A percentile compares a stretch with the other conserved stretches of the same genome.
Evolutionary conservation across 2,329 filamentous ascomycete genomes (phyloP).

Genomic region (Chaetomium sp.): DNA sequence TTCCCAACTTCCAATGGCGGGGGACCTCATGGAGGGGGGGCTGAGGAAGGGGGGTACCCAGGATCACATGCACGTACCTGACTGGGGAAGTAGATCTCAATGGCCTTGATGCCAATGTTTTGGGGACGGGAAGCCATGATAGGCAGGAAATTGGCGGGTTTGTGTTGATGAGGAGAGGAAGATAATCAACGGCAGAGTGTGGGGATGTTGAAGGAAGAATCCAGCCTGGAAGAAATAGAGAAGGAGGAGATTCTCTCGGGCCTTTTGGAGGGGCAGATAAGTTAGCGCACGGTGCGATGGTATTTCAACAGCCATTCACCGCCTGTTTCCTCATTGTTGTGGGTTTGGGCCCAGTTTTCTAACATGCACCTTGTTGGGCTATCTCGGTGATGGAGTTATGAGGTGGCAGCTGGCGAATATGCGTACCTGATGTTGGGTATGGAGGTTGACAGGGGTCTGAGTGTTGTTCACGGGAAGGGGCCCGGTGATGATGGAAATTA

Average conservation of each 20-base stretch:
- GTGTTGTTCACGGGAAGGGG: no score
- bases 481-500: no score
- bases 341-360: slow-evolving; percentile 12
- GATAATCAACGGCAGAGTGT: neutral
- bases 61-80: slow-evolving; percentile 54
- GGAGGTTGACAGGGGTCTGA: no score
- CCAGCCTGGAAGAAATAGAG: neutral
- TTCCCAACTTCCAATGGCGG: no score
- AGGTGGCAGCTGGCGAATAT: neutral
- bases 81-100: slow-evolving; percentile 81
- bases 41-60: neutral
- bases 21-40: no score
- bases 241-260: slow-evolving; percentile 9
- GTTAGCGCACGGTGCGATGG: slow-evolving; percentile 17
- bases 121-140: slow-evolving; percentile 52
- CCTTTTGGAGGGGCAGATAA: slow-evolving; percentile 19
- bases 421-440: neutral
- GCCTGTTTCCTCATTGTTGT: slow-evolving; percentile 11
- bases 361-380: slow-evolving; percentile 9
- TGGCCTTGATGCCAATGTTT: slow-evolving; percentile 89
- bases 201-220: slow-evolving; percentile 6
- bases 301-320: slow-evolving; percentile 16
- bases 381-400: neutral
- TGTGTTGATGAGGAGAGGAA: neutral
- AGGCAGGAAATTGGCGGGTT: slow-evolving; percentile 17